phyloP scores from a whole-genome alignment of 148 eudicot species.

The Dianthus caryophyllus region DNA sequence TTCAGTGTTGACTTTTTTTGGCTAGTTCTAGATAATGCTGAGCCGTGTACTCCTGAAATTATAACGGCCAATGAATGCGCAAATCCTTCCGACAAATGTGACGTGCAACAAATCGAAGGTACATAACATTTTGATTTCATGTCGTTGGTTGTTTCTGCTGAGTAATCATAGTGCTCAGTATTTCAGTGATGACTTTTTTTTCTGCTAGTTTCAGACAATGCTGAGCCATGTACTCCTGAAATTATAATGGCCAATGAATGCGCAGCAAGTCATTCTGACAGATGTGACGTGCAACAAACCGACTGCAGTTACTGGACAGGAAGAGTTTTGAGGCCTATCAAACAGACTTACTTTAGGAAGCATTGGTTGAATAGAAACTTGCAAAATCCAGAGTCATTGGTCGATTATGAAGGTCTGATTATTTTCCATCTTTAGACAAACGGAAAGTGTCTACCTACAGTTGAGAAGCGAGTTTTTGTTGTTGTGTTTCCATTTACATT shows the following conservation, averaged over 20 bases:
- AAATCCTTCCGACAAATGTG: too few species aligned
- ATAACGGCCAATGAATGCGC: too few species aligned
- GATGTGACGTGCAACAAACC: not conserved
- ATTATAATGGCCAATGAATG: slow-evolving; percentile 6
- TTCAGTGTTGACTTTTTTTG: too few species aligned
- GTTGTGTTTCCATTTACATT: not conserved
- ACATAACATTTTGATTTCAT: too few species aligned
- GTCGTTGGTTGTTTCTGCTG: too few species aligned
- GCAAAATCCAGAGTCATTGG: not conserved
- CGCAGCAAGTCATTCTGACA: not conserved
- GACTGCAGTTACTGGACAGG: not conserved
- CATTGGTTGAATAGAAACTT: not conserved
- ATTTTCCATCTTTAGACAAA: not conserved
- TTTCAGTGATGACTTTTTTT: too few species aligned
- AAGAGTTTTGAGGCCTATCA: slow-evolving; percentile 9
- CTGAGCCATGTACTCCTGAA: slow-evolving; percentile 6
- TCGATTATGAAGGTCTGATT: not conserved
- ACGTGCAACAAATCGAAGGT: too few species aligned
- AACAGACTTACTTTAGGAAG: slow-evolving; percentile 3
- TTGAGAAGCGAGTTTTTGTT: not conserved
- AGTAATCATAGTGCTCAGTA: too few species aligned
- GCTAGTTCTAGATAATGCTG: too few species aligned
- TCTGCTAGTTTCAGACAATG: too few species aligned
- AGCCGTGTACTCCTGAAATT: too few species aligned
- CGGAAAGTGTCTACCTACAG: not conserved